phyloP scores from a whole-genome alignment of 1,139 yeast genomes.

The Lodderomyces parapsilosis region DNA sequence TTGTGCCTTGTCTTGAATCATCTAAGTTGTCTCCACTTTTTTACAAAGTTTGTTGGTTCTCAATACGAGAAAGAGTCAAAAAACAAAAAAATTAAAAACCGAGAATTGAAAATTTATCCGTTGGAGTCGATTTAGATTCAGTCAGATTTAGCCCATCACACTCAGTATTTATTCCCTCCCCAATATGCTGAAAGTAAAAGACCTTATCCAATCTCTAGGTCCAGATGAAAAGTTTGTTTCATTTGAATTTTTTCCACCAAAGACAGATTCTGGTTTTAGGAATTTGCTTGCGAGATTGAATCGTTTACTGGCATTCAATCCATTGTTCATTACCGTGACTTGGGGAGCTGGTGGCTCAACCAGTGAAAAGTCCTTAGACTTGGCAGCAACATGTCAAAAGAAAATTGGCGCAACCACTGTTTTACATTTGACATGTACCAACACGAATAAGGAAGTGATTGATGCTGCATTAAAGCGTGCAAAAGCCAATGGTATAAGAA shows the following conservation, averaged over 20 bases:
- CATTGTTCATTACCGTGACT: constrained; percentile 86
- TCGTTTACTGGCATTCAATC: constrained; percentile 86
- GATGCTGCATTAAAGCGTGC: constrained; percentile 78
- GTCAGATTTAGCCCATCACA: no score
- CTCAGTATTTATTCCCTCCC: no score
- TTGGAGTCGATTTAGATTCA: no score
- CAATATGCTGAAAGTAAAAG: constrained; percentile 5
- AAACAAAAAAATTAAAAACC: background rate
- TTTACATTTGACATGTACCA: constrained; percentile 93
- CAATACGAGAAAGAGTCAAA: background rate
- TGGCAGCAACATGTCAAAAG: constrained; percentile 75
- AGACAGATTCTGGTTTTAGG: constrained; percentile 82
- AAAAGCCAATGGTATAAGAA: constrained; percentile 72
- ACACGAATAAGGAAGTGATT: constrained; percentile 72
- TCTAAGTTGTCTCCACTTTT: no score
- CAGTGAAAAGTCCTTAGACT: constrained; percentile 77
- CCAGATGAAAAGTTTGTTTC: constrained; percentile 69
- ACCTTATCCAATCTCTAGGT: constrained; percentile 3
- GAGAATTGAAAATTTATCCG: no score
- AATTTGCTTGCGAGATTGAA: constrained; percentile 82
- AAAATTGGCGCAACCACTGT: constrained; percentile 84
- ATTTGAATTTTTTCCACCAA: constrained; percentile 96
- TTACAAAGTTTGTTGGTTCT: no score
- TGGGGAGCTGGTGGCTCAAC: constrained; percentile 99
- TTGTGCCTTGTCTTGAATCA: no score